phyloP scores from a whole-genome alignment of 805 yeast species.

The Pichia heedii region DNA sequence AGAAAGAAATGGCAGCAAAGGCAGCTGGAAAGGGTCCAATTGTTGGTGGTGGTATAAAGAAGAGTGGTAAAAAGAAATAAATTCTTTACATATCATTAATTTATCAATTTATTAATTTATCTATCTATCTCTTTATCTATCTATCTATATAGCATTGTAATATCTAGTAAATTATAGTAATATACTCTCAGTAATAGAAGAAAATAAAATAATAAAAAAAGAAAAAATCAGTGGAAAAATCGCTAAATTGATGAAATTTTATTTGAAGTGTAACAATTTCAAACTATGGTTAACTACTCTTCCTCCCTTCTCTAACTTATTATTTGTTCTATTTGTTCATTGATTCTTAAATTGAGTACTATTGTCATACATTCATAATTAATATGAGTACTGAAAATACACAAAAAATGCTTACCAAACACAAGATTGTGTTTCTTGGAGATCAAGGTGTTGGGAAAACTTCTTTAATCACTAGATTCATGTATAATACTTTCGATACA shows the following conservation, averaged over 20 bases:
- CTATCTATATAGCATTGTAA: not conserved
- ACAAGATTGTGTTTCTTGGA: constrained; percentile 92
- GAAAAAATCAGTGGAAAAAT: too few relatives aligned
- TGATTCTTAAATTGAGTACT: too few relatives aligned
- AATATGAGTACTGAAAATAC: not conserved
- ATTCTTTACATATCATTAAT: not conserved
- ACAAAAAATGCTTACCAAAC: constrained; percentile 42
- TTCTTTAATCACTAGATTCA: constrained; percentile 89
- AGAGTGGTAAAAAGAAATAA: constrained; percentile 54
- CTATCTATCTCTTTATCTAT: constrained; percentile 2
- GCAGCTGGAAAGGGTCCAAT: constrained; percentile 88
- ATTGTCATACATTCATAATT: not conserved
- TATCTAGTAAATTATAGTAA: too few relatives aligned
- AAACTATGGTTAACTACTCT: too few relatives aligned
- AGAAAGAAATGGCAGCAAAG: constrained; percentile 80
- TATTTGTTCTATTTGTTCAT: too few relatives aligned
- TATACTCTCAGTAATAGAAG: too few relatives aligned
- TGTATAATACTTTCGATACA: constrained; percentile 96
- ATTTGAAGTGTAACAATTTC: too few relatives aligned
- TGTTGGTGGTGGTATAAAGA: constrained; percentile 92
- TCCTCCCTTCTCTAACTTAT: too few relatives aligned
- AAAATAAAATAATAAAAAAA: too few relatives aligned
- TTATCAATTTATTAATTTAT: not conserved
- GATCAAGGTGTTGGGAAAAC: constrained; percentile 98
- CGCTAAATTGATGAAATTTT: too few relatives aligned